Percentiles rank a stretch among this genome's conserved stretches.
Conservation (phyloP, 805 yeast species). For the Candida awuae region DNA sequence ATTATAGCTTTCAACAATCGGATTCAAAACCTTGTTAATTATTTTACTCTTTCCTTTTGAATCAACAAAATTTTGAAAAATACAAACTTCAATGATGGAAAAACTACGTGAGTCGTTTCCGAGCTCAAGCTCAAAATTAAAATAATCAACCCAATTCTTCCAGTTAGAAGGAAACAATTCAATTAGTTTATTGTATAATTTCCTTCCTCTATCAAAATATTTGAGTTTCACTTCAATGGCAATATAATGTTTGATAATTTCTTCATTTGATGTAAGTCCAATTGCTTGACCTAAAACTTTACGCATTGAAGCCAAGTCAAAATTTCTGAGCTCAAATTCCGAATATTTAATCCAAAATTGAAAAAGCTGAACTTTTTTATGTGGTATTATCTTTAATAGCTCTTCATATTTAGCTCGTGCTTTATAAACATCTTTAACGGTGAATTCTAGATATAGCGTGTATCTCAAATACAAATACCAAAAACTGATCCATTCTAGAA, state of each 20-base stretch:
- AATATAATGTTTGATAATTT: slow-evolving; percentile 58
- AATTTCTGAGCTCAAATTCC: slow-evolving; percentile 65
- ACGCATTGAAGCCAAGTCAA: slow-evolving; percentile 45
- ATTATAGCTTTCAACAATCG: slow-evolving; percentile 3
- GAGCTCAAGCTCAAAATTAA: slow-evolving; percentile 56
- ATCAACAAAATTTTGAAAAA: slow-evolving; percentile 13
- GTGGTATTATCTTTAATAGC: slow-evolving; percentile 47
- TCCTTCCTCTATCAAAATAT: slow-evolving; percentile 76
- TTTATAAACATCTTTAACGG: slow-evolving; percentile 31
- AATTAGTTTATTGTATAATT: slow-evolving; percentile 59
- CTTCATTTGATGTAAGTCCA: slow-evolving; percentile 56
- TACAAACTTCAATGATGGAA: slow-evolving; percentile 51
- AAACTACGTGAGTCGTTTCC: slow-evolving; percentile 66
- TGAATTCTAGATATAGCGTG: slow-evolving; percentile 53
- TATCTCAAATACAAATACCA: slow-evolving; percentile 63
- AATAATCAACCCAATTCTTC: slow-evolving; percentile 53
- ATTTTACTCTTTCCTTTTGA: slow-evolving; percentile 14
- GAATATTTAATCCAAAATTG: slow-evolving; percentile 68
- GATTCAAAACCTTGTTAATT: slow-evolving; percentile 1
- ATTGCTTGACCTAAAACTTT: slow-evolving; percentile 64
- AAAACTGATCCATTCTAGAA: slow-evolving; percentile 55
- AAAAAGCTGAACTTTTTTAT: slow-evolving; percentile 53
- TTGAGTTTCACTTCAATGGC: slow-evolving; percentile 56
- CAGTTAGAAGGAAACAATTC: slow-evolving; percentile 37
- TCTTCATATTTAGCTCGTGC: slow-evolving; percentile 46